Evolutionary conservation across 2,329 filamentous ascomycete species (phyloP).

Genomic region (Aspergillus fischeri): DNA sequence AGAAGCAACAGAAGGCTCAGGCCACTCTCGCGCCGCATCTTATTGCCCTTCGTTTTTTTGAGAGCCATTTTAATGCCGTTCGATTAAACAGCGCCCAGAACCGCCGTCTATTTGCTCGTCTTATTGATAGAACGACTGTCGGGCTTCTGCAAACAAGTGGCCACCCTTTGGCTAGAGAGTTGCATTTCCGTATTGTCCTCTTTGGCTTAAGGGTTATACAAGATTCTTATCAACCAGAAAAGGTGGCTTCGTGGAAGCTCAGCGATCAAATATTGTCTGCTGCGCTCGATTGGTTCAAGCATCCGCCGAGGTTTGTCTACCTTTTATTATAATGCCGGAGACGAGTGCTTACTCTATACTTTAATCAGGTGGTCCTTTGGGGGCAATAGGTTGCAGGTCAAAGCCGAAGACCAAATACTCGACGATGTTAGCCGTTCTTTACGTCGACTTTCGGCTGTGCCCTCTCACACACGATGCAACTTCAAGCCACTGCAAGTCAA

Average conservation of each 20-base stretch:
- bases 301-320: slow-evolving; percentile 58
- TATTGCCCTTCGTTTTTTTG: slow-evolving; percentile 80
- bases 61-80: slow-evolving; percentile 91
- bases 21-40: slow-evolving; percentile 83
- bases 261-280: slow-evolving; percentile 88
- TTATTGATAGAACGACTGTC: slow-evolving; percentile 74
- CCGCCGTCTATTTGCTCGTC: slow-evolving; percentile 74
- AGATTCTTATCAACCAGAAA: slow-evolving; percentile 61
- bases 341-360: slow-evolving; percentile 14
- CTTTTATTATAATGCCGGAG: background rate
- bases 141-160: slow-evolving; percentile 65
- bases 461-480: slow-evolving; percentile 45
- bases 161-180: slow-evolving; percentile 84
- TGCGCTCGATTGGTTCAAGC: slow-evolving; percentile 82
- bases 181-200: slow-evolving; percentile 83
- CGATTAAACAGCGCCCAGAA: slow-evolving; percentile 79
- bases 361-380: slow-evolving; percentile 79
- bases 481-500: slow-evolving; percentile 69
- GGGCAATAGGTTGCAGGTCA: slow-evolving; percentile 87
- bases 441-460: slow-evolving; percentile 60
- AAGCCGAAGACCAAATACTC: slow-evolving; percentile 82
- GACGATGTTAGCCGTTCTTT: slow-evolving; percentile 68
- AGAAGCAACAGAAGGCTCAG: slow-evolving; percentile 73
- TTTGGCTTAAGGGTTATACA: slow-evolving; percentile 76
- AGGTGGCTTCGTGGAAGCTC: slow-evolving; percentile 70